A percentile compares a stretch with the other conserved stretches of the same genome.
Conservation (phyloP, 2,329 filamentous ascomycete species). For the Scedosporium aurantiacum region DNA sequence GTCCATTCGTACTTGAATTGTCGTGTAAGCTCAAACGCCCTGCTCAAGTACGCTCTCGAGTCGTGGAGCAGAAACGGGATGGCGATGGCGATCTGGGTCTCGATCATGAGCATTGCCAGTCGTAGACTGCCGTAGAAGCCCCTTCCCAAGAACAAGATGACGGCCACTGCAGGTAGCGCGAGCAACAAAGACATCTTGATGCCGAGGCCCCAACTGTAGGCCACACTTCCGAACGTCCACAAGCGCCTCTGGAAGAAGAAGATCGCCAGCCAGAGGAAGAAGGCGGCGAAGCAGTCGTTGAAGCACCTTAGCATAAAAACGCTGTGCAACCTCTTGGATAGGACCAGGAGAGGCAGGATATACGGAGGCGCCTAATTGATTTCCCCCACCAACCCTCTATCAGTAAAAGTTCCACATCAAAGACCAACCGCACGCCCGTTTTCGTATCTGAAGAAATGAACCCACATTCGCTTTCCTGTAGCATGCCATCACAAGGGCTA, state of each 20-base stretch:
- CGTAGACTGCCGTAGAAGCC: conserved; percentile 56
- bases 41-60: conserved; percentile 59
- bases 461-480: conserved; percentile 63
- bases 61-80: conserved; percentile 60
- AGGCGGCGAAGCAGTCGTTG: conserved; percentile 84
- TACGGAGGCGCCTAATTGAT: conserved; percentile 63
- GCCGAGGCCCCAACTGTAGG: conserved; percentile 72
- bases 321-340: conserved; percentile 89
- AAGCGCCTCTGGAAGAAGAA: conserved; percentile 61
- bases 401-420: not conserved
- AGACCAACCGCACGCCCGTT: not conserved
- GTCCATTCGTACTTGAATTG: conserved; percentile 97
- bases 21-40: conserved; percentile 83
- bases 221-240: conserved; percentile 62
- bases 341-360: conserved; percentile 70
- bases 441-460: not conserved
- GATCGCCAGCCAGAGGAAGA: conserved; percentile 76
- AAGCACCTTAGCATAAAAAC: conserved; percentile 88
- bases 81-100: conserved; percentile 61
- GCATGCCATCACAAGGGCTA: conserved; percentile 70
- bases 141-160: conserved; percentile 63
- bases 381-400: conserved; percentile 2
- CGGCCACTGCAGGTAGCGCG: conserved; percentile 66
- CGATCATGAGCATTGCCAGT: conserved; percentile 59
- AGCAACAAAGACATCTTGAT: conserved; percentile 91